These are phyloP conservation scores for Calonectria leucothoes DNA, from an alignment of 2,329 filamentous ascomycete species.

Conservation along the genomic window DNA sequence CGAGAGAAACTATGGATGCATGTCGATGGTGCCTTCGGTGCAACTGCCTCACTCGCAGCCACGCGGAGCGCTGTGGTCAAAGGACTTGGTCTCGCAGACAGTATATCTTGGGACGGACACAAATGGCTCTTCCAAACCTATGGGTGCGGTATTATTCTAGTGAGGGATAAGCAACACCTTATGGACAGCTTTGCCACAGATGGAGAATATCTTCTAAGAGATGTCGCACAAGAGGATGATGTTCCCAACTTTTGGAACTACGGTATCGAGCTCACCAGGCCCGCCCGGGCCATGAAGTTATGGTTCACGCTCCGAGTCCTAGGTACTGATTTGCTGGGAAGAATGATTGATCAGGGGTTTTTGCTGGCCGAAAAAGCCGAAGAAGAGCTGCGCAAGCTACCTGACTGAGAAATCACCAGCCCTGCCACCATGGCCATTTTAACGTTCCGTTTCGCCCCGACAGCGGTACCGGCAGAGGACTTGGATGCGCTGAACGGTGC, in stretches of 20 bases:
- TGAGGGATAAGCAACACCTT: neutral
- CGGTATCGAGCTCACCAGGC: neutral
- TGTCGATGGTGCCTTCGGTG: neutral
- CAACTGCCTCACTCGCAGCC: neutral
- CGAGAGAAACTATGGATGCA: neutral
- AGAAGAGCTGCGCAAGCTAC: neutral
- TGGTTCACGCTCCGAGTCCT: neutral
- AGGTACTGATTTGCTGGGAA: neutral
- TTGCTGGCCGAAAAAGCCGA: neutral
- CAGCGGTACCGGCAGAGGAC: neutral
- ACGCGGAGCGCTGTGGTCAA: neutral
- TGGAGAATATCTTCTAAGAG: neutral
- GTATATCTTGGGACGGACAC: neutral
- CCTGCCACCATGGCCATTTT: neutral
- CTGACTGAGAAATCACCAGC: neutral
- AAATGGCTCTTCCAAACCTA: neutral
- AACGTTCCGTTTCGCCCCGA: neutral
- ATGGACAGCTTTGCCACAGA: neutral
- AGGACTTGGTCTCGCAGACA: neutral
- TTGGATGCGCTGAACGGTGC: neutral
- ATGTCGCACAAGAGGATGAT: neutral
- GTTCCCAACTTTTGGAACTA: neutral
- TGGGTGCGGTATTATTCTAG: neutral
- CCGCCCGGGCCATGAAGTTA: neutral
- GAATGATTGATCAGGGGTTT: neutral